These are phyloP conservation scores for Aspergillus baeticus DNA, from an alignment of 495 filamentous ascomycete genomes.

Conservation along the genomic window DNA sequence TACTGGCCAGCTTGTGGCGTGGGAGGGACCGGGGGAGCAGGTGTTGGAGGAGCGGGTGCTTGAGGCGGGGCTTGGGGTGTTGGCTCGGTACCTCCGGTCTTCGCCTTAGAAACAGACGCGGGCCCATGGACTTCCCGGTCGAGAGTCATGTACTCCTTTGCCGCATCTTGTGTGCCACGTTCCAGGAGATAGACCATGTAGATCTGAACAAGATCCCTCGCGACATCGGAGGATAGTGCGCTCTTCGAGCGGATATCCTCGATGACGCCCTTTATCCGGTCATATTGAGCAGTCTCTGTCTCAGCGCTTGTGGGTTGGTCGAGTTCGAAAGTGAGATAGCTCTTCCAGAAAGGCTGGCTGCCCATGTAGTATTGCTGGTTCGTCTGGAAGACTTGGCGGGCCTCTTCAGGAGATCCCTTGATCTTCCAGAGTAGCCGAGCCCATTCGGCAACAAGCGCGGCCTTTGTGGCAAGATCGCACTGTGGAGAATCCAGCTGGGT, in stretches of 20 bases:
- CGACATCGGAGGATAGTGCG: constrained; percentile 60
- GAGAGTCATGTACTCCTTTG: constrained; percentile 80
- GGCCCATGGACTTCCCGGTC: constrained; percentile 84
- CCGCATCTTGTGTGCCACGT: constrained; percentile 75
- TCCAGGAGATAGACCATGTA: constrained; percentile 88
- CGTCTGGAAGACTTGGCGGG: constrained; percentile 78
- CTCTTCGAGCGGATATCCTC: constrained; percentile 75
- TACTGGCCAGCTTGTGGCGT: constrained; percentile 29
- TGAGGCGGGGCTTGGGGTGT: constrained; percentile 15
- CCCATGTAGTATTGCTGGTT: constrained; percentile 84
- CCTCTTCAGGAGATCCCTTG: constrained; percentile 81
- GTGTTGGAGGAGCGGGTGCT: constrained; percentile 16
- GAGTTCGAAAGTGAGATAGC: constrained; percentile 86
- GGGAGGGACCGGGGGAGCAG: constrained; percentile 22
- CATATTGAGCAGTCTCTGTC: constrained; percentile 64
- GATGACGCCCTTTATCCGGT: constrained; percentile 77
- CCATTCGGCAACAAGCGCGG: constrained; percentile 85
- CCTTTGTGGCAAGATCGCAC: constrained; percentile 78
- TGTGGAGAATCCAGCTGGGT: constrained; percentile 69
- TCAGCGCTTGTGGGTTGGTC: constrained; percentile 73
- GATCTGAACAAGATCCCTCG: constrained; percentile 73
- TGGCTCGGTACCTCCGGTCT: constrained; percentile 30
- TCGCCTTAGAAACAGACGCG: constrained; percentile 35
- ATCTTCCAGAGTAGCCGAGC: constrained; percentile 87
- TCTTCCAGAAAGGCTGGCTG: constrained; percentile 88